phyloP scores from a whole-genome alignment of 805 yeast species.

The Grigorovia humatica region DNA sequence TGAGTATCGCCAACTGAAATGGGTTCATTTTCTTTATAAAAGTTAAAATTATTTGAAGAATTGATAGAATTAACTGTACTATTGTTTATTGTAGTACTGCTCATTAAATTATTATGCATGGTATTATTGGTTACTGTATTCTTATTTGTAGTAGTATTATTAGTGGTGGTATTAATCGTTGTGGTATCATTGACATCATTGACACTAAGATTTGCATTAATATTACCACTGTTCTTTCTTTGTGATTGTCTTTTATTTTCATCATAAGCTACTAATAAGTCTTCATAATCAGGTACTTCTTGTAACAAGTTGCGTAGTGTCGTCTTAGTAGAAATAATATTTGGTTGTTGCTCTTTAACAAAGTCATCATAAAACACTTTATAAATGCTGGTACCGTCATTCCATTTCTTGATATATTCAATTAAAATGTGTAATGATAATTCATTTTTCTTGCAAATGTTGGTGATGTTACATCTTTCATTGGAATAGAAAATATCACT shows the following conservation, averaged over 20 bases:
- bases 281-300: constrained; percentile 10
- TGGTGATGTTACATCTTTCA: constrained; percentile 9
- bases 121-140: not conserved
- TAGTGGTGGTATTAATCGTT: not conserved
- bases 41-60: not conserved
- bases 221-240: not conserved
- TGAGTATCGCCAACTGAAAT: not conserved
- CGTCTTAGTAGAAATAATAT: constrained; percentile 4
- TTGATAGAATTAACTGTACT: not conserved
- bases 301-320: constrained; percentile 9
- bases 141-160: not conserved
- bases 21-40: not conserved
- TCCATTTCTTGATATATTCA: constrained; percentile 26
- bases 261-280: not conserved
- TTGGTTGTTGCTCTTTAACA: constrained; percentile 14
- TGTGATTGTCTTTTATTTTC: not conserved
- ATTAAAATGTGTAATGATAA: constrained; percentile 16
- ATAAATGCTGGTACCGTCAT: constrained; percentile 26
- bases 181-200: not conserved
- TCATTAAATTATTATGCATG: not conserved
- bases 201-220: not conserved
- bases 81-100: not conserved
- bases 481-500: constrained; percentile 24
- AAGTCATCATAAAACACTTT: constrained; percentile 15
- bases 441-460: constrained; percentile 14